A percentile compares a stretch with the other conserved stretches of the same genome.
phyloP scores from a whole-genome alignment of 805 yeast species.

The Dipodascus albidus region DNA sequence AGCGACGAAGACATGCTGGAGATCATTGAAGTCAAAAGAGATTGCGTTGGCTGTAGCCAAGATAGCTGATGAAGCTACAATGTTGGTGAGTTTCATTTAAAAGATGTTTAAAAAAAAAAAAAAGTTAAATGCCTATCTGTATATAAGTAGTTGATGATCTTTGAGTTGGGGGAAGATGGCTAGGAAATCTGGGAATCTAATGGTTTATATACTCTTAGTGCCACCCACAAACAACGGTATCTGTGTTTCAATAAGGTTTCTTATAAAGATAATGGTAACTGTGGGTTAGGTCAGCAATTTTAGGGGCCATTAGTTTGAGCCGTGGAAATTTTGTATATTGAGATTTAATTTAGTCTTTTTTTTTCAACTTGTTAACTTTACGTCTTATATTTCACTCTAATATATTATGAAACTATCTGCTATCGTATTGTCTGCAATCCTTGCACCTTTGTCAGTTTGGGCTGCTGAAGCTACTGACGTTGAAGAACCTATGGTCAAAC shows the following conservation, averaged over 20 bases:
- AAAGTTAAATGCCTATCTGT: neutral
- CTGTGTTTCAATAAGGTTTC: neutral
- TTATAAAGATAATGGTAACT: neutral
- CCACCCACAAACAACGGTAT: neutral
- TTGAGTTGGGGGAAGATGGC: neutral
- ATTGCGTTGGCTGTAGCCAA: neutral
- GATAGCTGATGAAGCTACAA: neutral
- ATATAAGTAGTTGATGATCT: neutral
- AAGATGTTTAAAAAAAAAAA: too few species aligned
- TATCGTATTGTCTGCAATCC: neutral
- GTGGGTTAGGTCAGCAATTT: neutral
- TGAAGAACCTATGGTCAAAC: neutral
- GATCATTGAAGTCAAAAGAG: neutral
- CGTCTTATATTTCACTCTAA: neutral
- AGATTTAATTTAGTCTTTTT: too few species aligned
- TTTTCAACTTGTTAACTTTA: neutral
- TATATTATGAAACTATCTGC: neutral
- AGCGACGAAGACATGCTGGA: slow-evolving; percentile 1
- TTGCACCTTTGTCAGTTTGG: neutral
- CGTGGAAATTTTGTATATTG: too few species aligned
- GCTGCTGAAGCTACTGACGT: neutral
- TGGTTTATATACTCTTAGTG: neutral
- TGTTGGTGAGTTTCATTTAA: neutral
- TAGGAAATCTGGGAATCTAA: neutral
- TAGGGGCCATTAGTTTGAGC: too few species aligned